phyloP scores from a whole-genome alignment of 345 rosid genomes.

The Eutrema heterophyllum region DNA sequence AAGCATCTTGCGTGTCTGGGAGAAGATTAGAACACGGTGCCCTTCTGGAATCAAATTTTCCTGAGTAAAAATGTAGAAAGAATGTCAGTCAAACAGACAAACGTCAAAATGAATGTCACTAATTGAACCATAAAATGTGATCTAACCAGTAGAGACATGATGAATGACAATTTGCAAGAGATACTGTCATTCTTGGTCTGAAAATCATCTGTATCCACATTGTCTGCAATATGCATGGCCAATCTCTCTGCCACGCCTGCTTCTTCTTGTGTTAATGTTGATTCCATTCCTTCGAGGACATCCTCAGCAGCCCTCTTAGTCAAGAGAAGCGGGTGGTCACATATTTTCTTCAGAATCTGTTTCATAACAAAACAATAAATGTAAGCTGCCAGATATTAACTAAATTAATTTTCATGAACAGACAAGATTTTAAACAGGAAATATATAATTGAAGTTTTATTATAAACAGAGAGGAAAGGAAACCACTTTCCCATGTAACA shows the following conservation, averaged over 20 bases:
- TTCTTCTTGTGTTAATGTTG: slow-evolving; percentile 77
- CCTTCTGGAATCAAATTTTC: slow-evolving; percentile 82
- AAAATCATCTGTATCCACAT: slow-evolving; percentile 64
- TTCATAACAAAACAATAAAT: slow-evolving; percentile 23
- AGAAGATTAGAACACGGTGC: slow-evolving; percentile 88
- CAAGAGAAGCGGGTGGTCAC: slow-evolving; percentile 39
- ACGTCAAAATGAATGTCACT: slow-evolving; percentile 6
- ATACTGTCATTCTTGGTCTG: slow-evolving; percentile 68
- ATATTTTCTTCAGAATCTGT: slow-evolving; percentile 94
- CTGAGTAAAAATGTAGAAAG: slow-evolving; percentile 35
- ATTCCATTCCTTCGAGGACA: slow-evolving; percentile 90
- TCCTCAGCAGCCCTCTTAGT: slow-evolving; percentile 44
- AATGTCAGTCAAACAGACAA: slow-evolving; percentile 12
- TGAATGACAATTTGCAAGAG: slow-evolving; percentile 94
- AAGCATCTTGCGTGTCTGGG: slow-evolving; percentile 98
- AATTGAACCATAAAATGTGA: slow-evolving; percentile 1
- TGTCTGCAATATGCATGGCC: slow-evolving; percentile 88
- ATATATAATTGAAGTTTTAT: not conserved
- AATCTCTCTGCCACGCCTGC: slow-evolving; percentile 76
- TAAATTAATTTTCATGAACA: not conserved
- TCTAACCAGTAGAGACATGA: slow-evolving; percentile 70
- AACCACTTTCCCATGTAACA: not conserved
- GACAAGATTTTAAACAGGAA: slow-evolving; percentile 2
- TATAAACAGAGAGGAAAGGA: not conserved
- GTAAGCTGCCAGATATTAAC: not conserved